Base-by-base conservation (phyloP, 169 alveolate species). In the Theileria equi region DNA sequence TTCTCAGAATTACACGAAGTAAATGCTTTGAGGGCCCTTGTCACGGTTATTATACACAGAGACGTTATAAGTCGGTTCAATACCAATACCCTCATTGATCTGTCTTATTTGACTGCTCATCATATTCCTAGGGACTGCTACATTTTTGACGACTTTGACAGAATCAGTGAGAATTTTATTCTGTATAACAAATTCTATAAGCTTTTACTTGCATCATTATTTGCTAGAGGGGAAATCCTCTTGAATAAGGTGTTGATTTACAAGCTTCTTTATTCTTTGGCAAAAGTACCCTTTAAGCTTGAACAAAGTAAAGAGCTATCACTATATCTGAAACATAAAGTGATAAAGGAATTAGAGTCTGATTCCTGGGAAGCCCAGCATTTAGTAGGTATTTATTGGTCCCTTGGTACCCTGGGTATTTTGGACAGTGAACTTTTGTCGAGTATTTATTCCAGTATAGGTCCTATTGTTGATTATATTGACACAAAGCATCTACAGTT, bases 1-100 rank as follows among this genome's bases (percentile, higher is more conserved):
- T 73, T 73, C 62, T 73, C 66, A 29, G 44, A 63, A 52, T 47
- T 73, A 25, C 83, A 73, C 59, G 83, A 73, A 26, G 47, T 48
- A 5, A 13, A 29, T 26, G 83, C 79, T 13, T 44, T 73, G 28
- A 59, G 40, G 29, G n/a, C 61, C 21, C 5, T 73, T 5, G 48
- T 67, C 3, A 52, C 54, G 16, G 32, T 55, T 0, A 57, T 73
- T 7, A 57, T 73, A 3, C 60, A 62, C 35, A 28, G 61, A 7
- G 28, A 73, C 32, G 66, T 63, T 43, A 44, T 28, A 34, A 2
- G 23, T 11, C 28, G 26, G 19, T 59, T 52, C 38, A 73, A 63
- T 19, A 2, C 59, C 19, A 62, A 32, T 40, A 63, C 49, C 21
- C 53, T 73, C 7, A 68, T 73, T 8, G 83, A 73, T 21, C 36